A percentile compares a stretch with the other conserved stretches of the same genome.
These are phyloP conservation scores for Boletus semigastroideus DNA, from an alignment of 1,284 basidiomycete species.

Conservation along the genomic window DNA sequence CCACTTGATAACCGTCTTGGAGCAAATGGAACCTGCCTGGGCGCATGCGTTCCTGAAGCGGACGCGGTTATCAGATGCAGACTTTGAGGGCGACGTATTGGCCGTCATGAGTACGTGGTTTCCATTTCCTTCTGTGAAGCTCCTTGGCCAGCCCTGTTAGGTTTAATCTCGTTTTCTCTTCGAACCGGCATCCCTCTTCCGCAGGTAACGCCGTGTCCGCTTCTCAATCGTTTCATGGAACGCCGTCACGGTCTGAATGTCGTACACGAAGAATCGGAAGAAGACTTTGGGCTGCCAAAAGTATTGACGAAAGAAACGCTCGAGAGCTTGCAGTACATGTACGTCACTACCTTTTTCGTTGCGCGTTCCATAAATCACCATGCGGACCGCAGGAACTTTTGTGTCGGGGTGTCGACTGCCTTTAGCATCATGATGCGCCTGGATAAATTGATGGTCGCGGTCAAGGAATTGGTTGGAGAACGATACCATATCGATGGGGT, in stretches of 20 bases:
- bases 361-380: constrained; percentile 45
- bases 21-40: constrained; percentile 71
- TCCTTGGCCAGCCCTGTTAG: constrained; percentile 32
- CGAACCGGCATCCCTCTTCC: constrained; percentile 77
- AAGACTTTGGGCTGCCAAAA: constrained; percentile 67
- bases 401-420: constrained; percentile 70
- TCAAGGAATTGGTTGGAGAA: constrained; percentile 80
- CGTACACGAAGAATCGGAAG: constrained; percentile 62
- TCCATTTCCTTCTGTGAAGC: neutral
- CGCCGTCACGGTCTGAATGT: constrained; percentile 61
- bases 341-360: constrained; percentile 25
- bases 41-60: constrained; percentile 72
- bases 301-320: constrained; percentile 64
- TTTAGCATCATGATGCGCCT: constrained; percentile 66
- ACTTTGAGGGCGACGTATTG: constrained; percentile 82
- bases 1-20: constrained; percentile 63
- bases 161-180: constrained; percentile 69
- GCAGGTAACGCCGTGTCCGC: constrained; percentile 83
- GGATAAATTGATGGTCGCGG: constrained; percentile 37
- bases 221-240: constrained; percentile 72
- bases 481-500: constrained; percentile 76
- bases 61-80: constrained; percentile 74
- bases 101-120: constrained; percentile 69
- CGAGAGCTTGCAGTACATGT: constrained; percentile 71
- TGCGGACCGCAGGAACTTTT: constrained; percentile 52